Percentiles rank a stretch among this genome's conserved stretches.
Evolutionary conservation across 805 yeast genomes (phyloP).

Genomic region (Kodamaea kakaduensis): DNA sequence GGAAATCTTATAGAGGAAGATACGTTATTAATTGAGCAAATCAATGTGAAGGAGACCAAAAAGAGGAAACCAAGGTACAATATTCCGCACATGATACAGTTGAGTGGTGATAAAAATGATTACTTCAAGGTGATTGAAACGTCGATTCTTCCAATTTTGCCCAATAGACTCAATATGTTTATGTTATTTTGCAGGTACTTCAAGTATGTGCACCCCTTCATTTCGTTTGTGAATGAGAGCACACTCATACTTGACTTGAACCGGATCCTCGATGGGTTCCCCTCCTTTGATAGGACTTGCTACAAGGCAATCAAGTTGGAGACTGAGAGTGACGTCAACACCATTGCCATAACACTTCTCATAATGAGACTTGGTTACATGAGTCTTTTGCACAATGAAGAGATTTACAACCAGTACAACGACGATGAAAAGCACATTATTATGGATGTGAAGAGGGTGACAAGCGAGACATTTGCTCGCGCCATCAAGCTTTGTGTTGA

Average conservation of each 20-base stretch:
- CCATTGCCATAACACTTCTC: conserved; percentile 28
- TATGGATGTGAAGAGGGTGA: conserved; percentile 27
- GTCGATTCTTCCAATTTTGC: conserved; percentile 28
- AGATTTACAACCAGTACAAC: conserved; percentile 22
- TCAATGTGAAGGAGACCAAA: conserved; percentile 12
- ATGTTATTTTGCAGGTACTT: conserved; percentile 31
- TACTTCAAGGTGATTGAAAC: conserved; percentile 27
- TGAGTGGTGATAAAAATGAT: conserved; percentile 13
- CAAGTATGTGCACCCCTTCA: conserved; percentile 37
- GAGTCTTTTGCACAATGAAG: conserved; percentile 35
- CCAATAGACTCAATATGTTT: conserved; percentile 22
- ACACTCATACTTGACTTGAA: conserved; percentile 24
- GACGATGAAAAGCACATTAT: conserved; percentile 26
- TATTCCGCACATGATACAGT: conserved; percentile 6
- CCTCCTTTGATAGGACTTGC: conserved; percentile 10
- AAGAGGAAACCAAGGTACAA: neutral
- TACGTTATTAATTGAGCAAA: conserved; percentile 24
- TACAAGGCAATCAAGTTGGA: conserved; percentile 21
- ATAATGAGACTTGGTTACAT: conserved; percentile 34
- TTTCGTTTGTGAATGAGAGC: conserved; percentile 33
- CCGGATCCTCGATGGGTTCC: conserved; percentile 22
- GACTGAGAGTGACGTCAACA: conserved; percentile 28
- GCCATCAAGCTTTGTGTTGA: conserved; percentile 33
- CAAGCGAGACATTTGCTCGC: conserved; percentile 26
- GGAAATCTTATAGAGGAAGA: conserved; percentile 25